Evolutionary conservation across 2,329 filamentous ascomycete genomes (phyloP).

Genomic region (Xylariaceae sp.): DNA sequence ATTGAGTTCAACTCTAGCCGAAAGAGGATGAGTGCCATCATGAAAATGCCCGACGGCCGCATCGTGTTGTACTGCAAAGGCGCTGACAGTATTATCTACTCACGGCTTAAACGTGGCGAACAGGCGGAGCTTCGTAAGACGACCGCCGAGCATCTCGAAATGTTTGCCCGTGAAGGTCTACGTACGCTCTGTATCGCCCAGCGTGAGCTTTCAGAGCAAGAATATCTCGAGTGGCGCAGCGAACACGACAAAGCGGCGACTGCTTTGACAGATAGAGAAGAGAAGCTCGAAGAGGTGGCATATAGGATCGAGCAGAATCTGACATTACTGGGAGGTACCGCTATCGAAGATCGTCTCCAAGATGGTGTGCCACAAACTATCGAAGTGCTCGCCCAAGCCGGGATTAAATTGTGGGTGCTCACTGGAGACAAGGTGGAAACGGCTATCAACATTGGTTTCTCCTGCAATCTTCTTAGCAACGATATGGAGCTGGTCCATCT

Average conservation of each 20-base stretch:
- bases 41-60: conserved; percentile 86
- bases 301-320: conserved; percentile 90
- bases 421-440: conserved; percentile 99
- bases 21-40: conserved; percentile 97
- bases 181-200: conserved; percentile 93
- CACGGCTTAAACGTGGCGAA: conserved; percentile 78
- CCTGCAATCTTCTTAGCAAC: conserved; percentile 94
- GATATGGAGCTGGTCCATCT: conserved; percentile 96
- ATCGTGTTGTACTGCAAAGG: conserved; percentile 97
- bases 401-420: conserved; percentile 97
- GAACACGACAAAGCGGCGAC: conserved; percentile 85
- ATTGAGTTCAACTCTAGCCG: conserved; percentile 96
- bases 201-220: conserved; percentile 72
- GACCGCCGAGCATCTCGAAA: conserved; percentile 92
- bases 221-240: conserved; percentile 81
- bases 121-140: conserved; percentile 78
- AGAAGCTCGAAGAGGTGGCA: conserved; percentile 86
- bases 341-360: conserved; percentile 94
- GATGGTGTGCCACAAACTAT: conserved; percentile 97
- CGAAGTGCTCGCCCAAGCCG: conserved; percentile 81
- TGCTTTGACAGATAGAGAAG: conserved; percentile 80
- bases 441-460: conserved; percentile 99
- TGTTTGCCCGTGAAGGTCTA: conserved; percentile 93
- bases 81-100: conserved; percentile 96
- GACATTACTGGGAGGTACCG: conserved; percentile 84